Conservation (phyloP, 805 yeast species). For the Zygosaccharomyces lentus region DNA sequence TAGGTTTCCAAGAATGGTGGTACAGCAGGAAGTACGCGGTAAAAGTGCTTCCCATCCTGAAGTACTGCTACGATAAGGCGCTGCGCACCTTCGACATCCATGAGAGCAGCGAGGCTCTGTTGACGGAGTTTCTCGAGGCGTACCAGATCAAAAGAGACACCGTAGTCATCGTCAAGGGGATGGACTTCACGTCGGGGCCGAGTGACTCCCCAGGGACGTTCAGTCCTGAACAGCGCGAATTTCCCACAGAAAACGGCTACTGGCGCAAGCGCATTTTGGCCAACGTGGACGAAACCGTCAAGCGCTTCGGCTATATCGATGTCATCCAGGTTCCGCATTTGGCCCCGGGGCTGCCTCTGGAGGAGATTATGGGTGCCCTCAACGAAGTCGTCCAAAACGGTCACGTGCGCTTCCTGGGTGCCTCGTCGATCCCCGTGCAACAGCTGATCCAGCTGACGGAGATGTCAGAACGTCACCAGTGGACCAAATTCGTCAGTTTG, state of each 20-base stretch:
- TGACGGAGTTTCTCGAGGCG: slow-evolving; percentile 50
- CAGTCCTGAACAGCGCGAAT: slow-evolving; percentile 13
- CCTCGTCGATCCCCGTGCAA: slow-evolving; percentile 54
- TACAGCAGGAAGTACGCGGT: slow-evolving; percentile 23
- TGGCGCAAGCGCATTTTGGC: slow-evolving; percentile 47
- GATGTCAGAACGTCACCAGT: slow-evolving; percentile 51
- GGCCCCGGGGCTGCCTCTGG: slow-evolving; percentile 45
- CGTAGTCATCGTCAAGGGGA: slow-evolving; percentile 52
- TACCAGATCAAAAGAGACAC: slow-evolving; percentile 50
- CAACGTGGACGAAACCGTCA: slow-evolving; percentile 39
- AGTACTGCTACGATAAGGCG: slow-evolving; percentile 45
- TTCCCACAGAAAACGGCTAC: slow-evolving; percentile 38
- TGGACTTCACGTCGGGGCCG: slow-evolving; percentile 34
- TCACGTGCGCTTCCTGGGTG: slow-evolving; percentile 53
- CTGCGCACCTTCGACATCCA: slow-evolving; percentile 49
- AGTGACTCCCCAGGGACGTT: background rate
- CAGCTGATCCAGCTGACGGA: slow-evolving; percentile 52
- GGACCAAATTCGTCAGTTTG: slow-evolving; percentile 56
- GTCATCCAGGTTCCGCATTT: slow-evolving; percentile 56
- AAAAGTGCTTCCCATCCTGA: slow-evolving; percentile 29
- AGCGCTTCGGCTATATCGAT: slow-evolving; percentile 49
- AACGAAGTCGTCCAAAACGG: slow-evolving; percentile 49
- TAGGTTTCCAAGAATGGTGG: slow-evolving; percentile 43
- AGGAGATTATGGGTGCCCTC: slow-evolving; percentile 54
- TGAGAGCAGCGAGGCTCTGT: slow-evolving; percentile 44